Percentiles rank a stretch among this genome's conserved stretches.
phyloP scores from a whole-genome alignment of 73 alveolate genomes.

The Urostyla sp. region DNA sequence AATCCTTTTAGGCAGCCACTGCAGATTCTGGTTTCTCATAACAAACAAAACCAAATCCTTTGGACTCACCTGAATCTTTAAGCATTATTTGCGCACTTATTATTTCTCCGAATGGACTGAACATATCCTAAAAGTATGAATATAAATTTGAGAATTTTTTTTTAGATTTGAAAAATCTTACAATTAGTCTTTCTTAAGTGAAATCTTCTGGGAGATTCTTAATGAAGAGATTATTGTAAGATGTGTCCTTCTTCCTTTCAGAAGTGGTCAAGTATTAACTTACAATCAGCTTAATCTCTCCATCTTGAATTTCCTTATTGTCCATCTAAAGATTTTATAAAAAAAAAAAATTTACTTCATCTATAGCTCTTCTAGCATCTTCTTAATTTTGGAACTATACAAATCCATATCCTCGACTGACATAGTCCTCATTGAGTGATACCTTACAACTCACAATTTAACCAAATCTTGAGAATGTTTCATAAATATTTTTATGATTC shows the following conservation, averaged over 20 bases:
- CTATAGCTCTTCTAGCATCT: slow-evolving; percentile 71
- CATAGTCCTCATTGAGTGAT: slow-evolving; percentile 76
- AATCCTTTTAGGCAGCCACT: slow-evolving; percentile 74
- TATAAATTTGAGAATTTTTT: neutral
- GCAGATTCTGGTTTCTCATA: slow-evolving; percentile 85
- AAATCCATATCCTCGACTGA: slow-evolving; percentile 82
- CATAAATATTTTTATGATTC: slow-evolving; percentile 57
- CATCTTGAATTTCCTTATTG: slow-evolving; percentile 64
- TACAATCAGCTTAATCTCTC: slow-evolving; percentile 43
- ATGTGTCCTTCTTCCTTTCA: slow-evolving; percentile 18
- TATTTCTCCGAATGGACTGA: slow-evolving; percentile 79
- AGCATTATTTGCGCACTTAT: slow-evolving; percentile 80
- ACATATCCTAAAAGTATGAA: slow-evolving; percentile 57
- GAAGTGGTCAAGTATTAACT: slow-evolving; percentile 19
- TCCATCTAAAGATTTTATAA: slow-evolving; percentile 12
- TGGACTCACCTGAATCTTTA: slow-evolving; percentile 80
- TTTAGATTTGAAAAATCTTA: neutral
- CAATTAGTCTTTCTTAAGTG: slow-evolving; percentile 59
- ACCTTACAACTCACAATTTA: slow-evolving; percentile 73
- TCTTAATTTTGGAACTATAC: slow-evolving; percentile 71
- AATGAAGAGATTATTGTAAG: slow-evolving; percentile 80
- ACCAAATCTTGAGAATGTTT: slow-evolving; percentile 41
- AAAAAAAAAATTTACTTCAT: slow-evolving; percentile 38
- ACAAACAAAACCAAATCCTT: slow-evolving; percentile 92
- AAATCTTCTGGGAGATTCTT: slow-evolving; percentile 75